Conservation (phyloP, 768 basidiomycete species). For the Leccinum arenicola region DNA sequence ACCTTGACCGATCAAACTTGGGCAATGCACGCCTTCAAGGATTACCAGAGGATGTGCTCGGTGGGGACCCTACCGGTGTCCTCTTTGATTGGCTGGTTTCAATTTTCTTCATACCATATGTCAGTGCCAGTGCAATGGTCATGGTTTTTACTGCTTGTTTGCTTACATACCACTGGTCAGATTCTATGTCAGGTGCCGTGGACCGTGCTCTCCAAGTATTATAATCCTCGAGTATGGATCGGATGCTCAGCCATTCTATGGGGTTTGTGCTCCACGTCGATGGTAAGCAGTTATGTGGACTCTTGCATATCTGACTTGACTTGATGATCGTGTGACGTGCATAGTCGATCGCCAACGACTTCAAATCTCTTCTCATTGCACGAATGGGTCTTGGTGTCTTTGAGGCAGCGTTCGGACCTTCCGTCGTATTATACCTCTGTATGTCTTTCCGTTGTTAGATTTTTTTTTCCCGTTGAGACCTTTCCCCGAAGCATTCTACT, state of each 20-base stretch:
- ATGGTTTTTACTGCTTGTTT: neutral
- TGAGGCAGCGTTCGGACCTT: conserved; percentile 35
- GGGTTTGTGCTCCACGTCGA: conserved; percentile 69
- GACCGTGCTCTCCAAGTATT: conserved; percentile 62
- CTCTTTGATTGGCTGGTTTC: conserved; percentile 81
- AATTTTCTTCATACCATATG: conserved; percentile 78
- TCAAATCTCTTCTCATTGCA: conserved; percentile 28
- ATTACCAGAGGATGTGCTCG: conserved; percentile 59
- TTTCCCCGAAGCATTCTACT: conserved; percentile 41
- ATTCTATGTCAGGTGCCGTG: conserved; percentile 71
- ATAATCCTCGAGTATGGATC: conserved; percentile 67
- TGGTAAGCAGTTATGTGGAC: conserved; percentile 40
- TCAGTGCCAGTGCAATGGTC: conserved; percentile 28
- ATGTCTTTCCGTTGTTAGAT: neutral
- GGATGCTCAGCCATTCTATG: conserved; percentile 68
- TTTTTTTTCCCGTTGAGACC: conserved; percentile 15
- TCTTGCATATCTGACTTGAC: neutral
- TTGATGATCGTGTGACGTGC: neutral
- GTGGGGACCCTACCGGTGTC: conserved; percentile 63
- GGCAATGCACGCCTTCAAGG: conserved; percentile 80
- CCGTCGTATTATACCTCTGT: conserved; percentile 34
- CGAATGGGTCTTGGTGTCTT: conserved; percentile 34
- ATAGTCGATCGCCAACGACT: conserved; percentile 27
- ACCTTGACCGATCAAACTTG: conserved; percentile 74
- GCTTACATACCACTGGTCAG: conserved; percentile 33